phyloP scores from a whole-genome alignment of 1,139 yeast species.

The Taphrina confusa region DNA sequence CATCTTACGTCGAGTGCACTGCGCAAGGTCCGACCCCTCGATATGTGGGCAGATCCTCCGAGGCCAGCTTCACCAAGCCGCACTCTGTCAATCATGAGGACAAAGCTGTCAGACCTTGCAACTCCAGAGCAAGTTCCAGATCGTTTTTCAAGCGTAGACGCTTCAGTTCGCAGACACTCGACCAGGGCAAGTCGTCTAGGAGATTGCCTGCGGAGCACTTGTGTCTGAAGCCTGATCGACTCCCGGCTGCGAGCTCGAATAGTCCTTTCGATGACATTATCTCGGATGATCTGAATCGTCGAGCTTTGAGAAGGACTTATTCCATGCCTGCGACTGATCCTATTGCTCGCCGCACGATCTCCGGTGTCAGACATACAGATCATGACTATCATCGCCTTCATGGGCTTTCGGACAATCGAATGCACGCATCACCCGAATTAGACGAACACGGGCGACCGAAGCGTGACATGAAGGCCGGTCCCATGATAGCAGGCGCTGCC shows the following conservation, averaged over 20 bases:
- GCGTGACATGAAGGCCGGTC: slow-evolving; percentile 1
- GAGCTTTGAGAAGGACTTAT: not conserved
- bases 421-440: slow-evolving; percentile 21
- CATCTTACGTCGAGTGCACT: no score
- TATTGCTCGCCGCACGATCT: not conserved
- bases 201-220: slow-evolving; percentile 8
- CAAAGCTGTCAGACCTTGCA: no score
- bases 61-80: no score
- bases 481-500: slow-evolving; percentile 23
- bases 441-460: slow-evolving; percentile 18
- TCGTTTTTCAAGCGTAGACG: not conserved
- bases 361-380: slow-evolving; percentile 5
- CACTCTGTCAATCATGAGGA: no score
- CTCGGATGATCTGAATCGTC: not conserved
- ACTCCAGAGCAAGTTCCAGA: no score
- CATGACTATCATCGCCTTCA: slow-evolving; percentile 15
- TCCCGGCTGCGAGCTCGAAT: not conserved
- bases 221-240: not conserved
- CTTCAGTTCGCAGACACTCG: not conserved
- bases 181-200: not conserved
- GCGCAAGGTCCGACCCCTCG: no score
- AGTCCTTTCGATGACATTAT: slow-evolving; percentile 5
- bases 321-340: slow-evolving; percentile 1
- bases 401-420: slow-evolving; percentile 12
- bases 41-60: no score